Base-by-base conservation (phyloP, 202 grass and related monocot genomes). In the Miscanthus sacchariflorus region DNA sequence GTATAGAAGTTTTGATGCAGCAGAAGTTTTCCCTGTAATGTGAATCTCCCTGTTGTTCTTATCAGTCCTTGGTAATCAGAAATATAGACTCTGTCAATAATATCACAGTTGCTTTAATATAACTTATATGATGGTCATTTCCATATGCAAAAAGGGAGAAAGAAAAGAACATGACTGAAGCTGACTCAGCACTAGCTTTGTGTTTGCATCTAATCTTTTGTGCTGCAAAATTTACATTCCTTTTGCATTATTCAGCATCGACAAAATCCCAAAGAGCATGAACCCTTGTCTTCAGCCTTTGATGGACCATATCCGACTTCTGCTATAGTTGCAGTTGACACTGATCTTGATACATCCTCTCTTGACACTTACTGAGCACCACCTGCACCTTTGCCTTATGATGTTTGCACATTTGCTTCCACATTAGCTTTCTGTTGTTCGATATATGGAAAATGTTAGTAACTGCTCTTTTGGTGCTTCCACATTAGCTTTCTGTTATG, bases 291-390 rank as follows among this genome's bases (percentile, higher is more conserved):
- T 56, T 88, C 92, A 58, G 87, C 85, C 35, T 86, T 89, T 86
- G 83, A 71, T 76, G 91, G 88, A 68, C 78, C 90, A 39, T 82
- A 88, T 86, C 25, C 81, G 67, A 75, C 81, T 79, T 82, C 91
- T 79, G 74, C 88, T 52, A 87, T 91, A 90, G 84, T 95, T 36
- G 82, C 88, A 12, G 85, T 96, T 77, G 90, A 95, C 76, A 92
- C 91, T 81, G 91, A 98, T 77, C 89, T 93, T 64, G 89, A 92
- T 81, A 91, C 92, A 70, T 93, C 93, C 19, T 92, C 92, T 77
- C 93, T 93, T 72, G 97, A 95, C 46, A 99, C 92, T 45, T 99
- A 90, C 77, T 81, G 89, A 84, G 88, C 94, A 79, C 94, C 97
- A 72, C 94, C 88, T 88, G 90, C 86, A 85, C 97, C 97, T 86